Conservation (phyloP, 164 flowering plant species). For the Annona squamosa region DNA sequence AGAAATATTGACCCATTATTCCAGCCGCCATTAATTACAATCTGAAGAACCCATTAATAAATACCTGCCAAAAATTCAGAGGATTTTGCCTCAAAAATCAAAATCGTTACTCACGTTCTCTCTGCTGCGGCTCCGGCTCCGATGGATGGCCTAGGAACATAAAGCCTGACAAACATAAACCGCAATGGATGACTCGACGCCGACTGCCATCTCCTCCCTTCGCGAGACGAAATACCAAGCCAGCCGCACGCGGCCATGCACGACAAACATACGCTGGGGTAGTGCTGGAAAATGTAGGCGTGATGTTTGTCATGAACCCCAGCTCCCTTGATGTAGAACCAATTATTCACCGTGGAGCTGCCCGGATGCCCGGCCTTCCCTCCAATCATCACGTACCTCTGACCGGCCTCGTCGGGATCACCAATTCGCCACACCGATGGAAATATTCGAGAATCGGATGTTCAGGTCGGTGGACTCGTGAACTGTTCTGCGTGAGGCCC, state of each 20-base stretch:
- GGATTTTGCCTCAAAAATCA: too few species aligned
- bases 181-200: background rate
- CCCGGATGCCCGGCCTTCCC: background rate
- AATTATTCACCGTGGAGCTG: background rate
- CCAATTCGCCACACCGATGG: background rate
- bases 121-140: background rate
- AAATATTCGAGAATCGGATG: background rate
- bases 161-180: background rate
- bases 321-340: background rate
- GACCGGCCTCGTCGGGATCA: background rate
- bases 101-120: too few species aligned
- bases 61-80: too few species aligned
- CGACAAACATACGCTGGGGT: background rate
- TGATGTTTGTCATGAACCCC: background rate
- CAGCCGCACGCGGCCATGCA: slow-evolving; percentile 1
- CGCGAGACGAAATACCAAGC: background rate
- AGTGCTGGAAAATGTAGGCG: background rate
- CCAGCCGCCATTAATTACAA: background rate
- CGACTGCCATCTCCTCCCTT: background rate
- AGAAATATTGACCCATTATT: background rate
- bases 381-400: background rate
- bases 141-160: background rate
- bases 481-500: background rate
- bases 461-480: background rate
- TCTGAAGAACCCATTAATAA: too few species aligned